A percentile compares a stretch with the other conserved stretches of the same genome.
Conservation (phyloP, 345 rosid genomes). For the Turnera subulata region DNA sequence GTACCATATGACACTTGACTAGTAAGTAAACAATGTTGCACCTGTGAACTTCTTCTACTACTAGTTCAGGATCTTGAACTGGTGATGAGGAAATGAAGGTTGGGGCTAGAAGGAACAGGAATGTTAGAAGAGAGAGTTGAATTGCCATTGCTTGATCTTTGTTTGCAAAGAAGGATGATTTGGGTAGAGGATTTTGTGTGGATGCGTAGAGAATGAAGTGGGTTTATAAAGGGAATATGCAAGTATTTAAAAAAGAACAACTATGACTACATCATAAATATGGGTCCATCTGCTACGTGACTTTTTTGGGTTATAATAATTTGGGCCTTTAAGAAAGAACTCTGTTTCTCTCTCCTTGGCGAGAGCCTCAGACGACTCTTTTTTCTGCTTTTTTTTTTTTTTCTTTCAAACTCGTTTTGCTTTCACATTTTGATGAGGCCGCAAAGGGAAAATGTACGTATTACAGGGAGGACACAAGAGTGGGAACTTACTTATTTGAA, state of each 20-base stretch:
- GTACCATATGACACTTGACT: too few relatives aligned
- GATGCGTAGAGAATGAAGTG: not conserved
- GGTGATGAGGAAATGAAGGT: slow-evolving; percentile 12
- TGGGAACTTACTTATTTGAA: too few relatives aligned
- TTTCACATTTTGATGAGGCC: too few relatives aligned
- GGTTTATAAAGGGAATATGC: slow-evolving; percentile 15
- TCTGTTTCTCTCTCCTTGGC: too few relatives aligned
- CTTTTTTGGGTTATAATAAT: not conserved
- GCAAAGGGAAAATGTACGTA: too few relatives aligned
- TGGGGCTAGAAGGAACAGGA: slow-evolving; percentile 7
- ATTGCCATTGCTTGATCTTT: slow-evolving; percentile 10
- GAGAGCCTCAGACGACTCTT: too few relatives aligned
- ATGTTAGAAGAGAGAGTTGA: slow-evolving; percentile 3
- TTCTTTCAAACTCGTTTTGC: too few relatives aligned
- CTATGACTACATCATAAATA: not conserved
- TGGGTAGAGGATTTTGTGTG: not conserved
- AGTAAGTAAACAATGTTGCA: not conserved
- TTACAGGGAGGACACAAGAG: too few relatives aligned
- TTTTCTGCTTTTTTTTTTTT: too few relatives aligned
- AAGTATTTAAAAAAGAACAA: not conserved
- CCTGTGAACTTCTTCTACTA: slow-evolving; percentile 22
- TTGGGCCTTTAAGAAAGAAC: not conserved
- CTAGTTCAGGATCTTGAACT: slow-evolving; percentile 23
- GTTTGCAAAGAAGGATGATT: too few relatives aligned
- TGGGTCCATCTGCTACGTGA: not conserved